These are phyloP conservation scores for Leucoagaricus sp. DNA, from an alignment of 1,284 basidiomycete genomes.

Conservation along the genomic window DNA sequence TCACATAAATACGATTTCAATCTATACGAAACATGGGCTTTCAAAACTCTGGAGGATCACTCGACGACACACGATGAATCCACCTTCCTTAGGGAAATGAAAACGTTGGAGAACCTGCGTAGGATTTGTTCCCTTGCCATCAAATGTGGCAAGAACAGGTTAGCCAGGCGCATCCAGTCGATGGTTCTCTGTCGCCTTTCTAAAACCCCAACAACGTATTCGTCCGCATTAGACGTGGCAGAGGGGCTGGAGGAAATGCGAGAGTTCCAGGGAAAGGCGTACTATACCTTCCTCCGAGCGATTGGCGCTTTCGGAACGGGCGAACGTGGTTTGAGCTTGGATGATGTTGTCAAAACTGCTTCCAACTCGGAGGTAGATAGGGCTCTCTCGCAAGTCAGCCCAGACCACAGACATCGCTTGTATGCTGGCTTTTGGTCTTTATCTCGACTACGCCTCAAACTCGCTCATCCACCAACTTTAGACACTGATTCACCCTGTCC, in stretches of 20 bases:
- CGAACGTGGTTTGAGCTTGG: too few relatives aligned
- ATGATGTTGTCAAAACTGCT: not conserved
- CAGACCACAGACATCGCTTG: not conserved
- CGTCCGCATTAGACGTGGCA: too few relatives aligned
- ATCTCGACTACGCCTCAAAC: not conserved
- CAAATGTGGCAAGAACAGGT: too few relatives aligned
- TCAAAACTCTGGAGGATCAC: not conserved
- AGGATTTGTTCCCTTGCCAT: too few relatives aligned
- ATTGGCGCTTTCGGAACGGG: not conserved
- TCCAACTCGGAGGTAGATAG: not conserved
- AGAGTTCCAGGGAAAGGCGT: not conserved
- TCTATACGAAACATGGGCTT: not conserved
- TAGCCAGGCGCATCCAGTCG: too few relatives aligned
- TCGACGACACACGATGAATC: not conserved
- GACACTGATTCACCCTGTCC: not conserved
- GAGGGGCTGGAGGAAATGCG: not conserved
- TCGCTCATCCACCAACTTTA: not conserved
- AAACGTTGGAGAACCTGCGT: too few relatives aligned
- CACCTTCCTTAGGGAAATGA: too few relatives aligned
- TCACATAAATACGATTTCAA: constrained; percentile 3
- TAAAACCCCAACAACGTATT: too few relatives aligned
- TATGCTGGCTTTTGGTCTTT: constrained; percentile 2
- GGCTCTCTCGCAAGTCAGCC: not conserved
- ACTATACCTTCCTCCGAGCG: not conserved
- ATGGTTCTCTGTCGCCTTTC: too few relatives aligned